phyloP scores from a whole-genome alignment of 306 rosid species.

The Trichosanthes truncata region DNA sequence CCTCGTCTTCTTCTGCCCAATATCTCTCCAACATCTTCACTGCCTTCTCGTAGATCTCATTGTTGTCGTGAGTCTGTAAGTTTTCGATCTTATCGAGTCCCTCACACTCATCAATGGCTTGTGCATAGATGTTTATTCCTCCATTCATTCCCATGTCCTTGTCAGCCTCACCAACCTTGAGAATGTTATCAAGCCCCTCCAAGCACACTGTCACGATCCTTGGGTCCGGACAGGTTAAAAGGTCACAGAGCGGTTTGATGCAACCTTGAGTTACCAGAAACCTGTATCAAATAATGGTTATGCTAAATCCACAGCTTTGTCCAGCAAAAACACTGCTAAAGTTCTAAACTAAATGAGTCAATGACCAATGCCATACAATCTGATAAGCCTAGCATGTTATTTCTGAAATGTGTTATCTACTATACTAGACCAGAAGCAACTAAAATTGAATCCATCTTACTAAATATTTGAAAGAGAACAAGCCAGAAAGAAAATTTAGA shows the following conservation, averaged over 20 bases:
- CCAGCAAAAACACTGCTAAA: background rate
- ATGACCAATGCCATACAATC: background rate
- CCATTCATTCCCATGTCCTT: slow-evolving; percentile 42
- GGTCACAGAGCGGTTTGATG: slow-evolving; percentile 48
- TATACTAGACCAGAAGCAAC: background rate
- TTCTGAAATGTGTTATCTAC: background rate
- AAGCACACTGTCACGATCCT: slow-evolving; percentile 47
- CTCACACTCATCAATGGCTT: slow-evolving; percentile 37
- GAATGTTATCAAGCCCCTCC: slow-evolving; percentile 55
- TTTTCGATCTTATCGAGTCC: slow-evolving; percentile 55
- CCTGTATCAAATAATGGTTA: slow-evolving; percentile 16
- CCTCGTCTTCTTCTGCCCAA: slow-evolving; percentile 62
- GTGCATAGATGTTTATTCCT: slow-evolving; percentile 38
- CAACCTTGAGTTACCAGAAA: slow-evolving; percentile 44
- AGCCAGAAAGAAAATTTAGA: background rate
- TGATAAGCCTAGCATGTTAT: background rate
- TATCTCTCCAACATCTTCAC: slow-evolving; percentile 67
- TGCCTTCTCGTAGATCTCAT: slow-evolving; percentile 58
- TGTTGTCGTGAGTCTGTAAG: slow-evolving; percentile 48
- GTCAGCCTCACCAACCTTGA: slow-evolving; percentile 60
- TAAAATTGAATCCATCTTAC: background rate
- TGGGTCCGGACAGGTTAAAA: slow-evolving; percentile 44
- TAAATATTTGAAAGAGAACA: background rate
- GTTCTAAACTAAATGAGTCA: background rate
- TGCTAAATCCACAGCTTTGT: background rate